phyloP scores from a whole-genome alignment of 108 stramenopile species.

The Aurantiochytrium sp. region DNA sequence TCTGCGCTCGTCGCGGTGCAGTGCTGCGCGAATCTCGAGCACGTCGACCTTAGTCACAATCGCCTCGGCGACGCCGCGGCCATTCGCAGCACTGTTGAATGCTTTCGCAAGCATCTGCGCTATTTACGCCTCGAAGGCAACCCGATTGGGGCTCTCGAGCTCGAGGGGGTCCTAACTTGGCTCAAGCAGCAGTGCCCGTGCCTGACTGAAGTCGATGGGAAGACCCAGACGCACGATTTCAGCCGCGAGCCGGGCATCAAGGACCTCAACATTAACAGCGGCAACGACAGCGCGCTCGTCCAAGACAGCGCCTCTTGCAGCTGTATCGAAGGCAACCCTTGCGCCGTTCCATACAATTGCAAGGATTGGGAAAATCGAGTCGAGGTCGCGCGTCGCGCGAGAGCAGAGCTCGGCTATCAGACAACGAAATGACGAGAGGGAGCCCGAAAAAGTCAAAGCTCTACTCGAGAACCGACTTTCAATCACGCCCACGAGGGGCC shows the following conservation, averaged over 20 bases:
- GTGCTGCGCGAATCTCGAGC: neutral
- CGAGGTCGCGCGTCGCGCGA: neutral
- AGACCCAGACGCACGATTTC: neutral
- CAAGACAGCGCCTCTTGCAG: constrained; percentile 10
- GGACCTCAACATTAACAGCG: neutral
- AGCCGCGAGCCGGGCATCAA: neutral
- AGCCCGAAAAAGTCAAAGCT: neutral
- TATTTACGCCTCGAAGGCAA: neutral
- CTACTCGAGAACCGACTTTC: too few relatives aligned
- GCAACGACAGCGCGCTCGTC: neutral
- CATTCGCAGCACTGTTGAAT: neutral
- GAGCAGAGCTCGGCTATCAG: neutral
- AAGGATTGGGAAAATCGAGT: neutral
- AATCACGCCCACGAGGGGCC: too few relatives aligned
- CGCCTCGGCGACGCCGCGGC: neutral
- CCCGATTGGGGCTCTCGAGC: neutral
- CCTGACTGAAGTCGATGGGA: neutral
- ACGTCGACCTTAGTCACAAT: neutral
- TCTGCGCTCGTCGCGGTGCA: neutral
- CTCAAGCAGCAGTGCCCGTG: neutral
- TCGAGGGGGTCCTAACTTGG: neutral
- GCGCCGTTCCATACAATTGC: constrained; percentile 15
- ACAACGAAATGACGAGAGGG: neutral
- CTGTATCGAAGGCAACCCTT: constrained; percentile 18
- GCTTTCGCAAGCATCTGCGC: neutral